Base-by-base conservation (phyloP, 352 stramenopile genomes). In the Plasmopara muralis region DNA sequence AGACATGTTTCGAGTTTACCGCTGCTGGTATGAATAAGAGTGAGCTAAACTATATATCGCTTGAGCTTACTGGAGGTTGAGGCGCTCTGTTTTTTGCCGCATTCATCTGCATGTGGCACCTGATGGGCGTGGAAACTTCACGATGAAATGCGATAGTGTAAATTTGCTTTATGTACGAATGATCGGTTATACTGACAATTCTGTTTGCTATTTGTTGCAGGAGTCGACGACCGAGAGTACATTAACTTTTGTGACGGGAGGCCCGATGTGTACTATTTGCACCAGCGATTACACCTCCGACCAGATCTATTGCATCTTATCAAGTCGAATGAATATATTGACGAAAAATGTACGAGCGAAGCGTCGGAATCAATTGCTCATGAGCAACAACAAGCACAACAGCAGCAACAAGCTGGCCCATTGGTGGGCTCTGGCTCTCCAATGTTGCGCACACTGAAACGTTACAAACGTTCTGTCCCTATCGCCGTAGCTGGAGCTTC, bases 271-370 rank as follows among this genome's bases (percentile, higher is more conserved):
- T 90, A 82, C 49, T 90, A 90, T 51, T 58, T 90, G 20, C 79
- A 90, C 57, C 79, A 90, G 57, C 72, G 79, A 13, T 56, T 90
- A 47, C 79, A 90, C 43, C 69, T 77, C 8, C 76, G 79, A 1
- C 79, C 79, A 7, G 79, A 90, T 50, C 50, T 90, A 48, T 47
- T 90, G 43, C 79, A 90, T 56, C 37, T 88, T 35, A 87, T 90
- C 64, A 86, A 87, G 60, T 90, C 79, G 16, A 87, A 87, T 45
- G 79, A 90, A 51, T 90, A 88, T 49, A 87, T 87, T 55, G 79
- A 86, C 35, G 79, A 87, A 46, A 86, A 87, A 43, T 75, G 64
- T 38, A 81, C 72, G 2, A 87, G 68, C 49, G 79, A 87, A 29
- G 66, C 73, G 14, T 73, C 72, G 5, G 69, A 83, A 31, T 67